phyloP scores from a whole-genome alignment of 179 eudicot genomes.

The Heliamphora pulchella region DNA sequence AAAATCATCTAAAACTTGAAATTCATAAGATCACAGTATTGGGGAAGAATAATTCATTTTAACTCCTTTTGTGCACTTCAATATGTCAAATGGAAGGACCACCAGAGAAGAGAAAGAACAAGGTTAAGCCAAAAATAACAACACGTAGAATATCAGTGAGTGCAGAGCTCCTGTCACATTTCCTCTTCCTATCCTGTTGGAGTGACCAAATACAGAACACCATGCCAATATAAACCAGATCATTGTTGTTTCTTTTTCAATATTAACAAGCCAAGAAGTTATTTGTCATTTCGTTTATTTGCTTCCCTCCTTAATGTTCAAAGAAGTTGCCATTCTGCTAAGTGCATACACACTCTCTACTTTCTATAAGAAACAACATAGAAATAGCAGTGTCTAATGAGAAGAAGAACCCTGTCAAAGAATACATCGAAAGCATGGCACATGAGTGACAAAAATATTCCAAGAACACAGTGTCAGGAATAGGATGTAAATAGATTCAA shows the following conservation, averaged over 20 bases:
- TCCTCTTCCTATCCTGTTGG: too few relatives aligned
- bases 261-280: not conserved
- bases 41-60: not conserved
- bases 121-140: not conserved
- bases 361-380: too few relatives aligned
- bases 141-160: not conserved
- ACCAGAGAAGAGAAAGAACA: not conserved
- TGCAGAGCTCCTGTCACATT: not conserved
- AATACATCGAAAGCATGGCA: not conserved
- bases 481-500: not conserved
- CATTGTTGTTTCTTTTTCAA: not conserved
- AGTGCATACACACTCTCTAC: too few relatives aligned
- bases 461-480: not conserved
- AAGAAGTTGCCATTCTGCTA: too few relatives aligned
- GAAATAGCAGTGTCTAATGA: too few relatives aligned
- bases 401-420: not conserved
- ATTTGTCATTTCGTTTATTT: not conserved
- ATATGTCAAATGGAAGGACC: not conserved
- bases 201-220: too few relatives aligned
- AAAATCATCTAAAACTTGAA: not conserved
- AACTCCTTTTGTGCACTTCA: not conserved
- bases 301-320: too few relatives aligned
- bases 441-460: not conserved
- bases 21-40: not conserved
- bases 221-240: not conserved